Base-by-base conservation (phyloP, 2,329 filamentous ascomycete genomes). In the Aspergillus ochraceoroseus region DNA sequence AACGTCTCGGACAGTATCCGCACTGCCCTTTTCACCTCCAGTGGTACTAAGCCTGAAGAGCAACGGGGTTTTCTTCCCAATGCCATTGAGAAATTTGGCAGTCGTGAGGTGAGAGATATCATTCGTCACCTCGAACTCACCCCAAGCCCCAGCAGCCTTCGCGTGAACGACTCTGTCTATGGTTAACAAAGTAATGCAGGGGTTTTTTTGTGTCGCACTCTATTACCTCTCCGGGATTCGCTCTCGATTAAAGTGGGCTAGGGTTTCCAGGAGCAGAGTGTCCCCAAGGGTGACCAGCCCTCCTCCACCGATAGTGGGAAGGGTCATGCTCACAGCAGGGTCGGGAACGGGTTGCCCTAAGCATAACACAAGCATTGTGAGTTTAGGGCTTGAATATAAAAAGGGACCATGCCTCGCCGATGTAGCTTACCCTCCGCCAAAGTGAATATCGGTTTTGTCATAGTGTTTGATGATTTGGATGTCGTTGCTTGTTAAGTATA, bases 1-100 rank as follows among this genome's bases (percentile, higher is more conserved):
- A 2, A 88, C 83, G 68, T 92, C 85, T n/a, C 86, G 77, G 1
- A 88, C 85, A 0, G 84, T 89, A 58, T 92, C 86, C 4, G 85
- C 83, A 36, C 81, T 85, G 8, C 85, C 86, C 22, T 80, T 75
- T 44, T 73, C 71, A 5, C 63, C 62, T 2, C 64, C 71, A 5
- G 71, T 69, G 0, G 71, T 74, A 2, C 67, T 72, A 23, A 75
- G 54, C 28, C 73, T 65, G 7, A 70, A 63, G 7, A 77, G 59
- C 2, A 72, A 64, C 1, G 65, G 62, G 0, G 70, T 74, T 55
- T 75, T 78, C 55, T 76, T 79, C 8, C 76, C 77, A 15, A 79
- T 54, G 2, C 60, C 61, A 31, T 62, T 72, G 8, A 82, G 63
- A 48, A 81, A 77, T 20, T 71, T 68, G 22, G 77, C 75, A 1